Conservation (phyloP, 2,329 filamentous ascomycete genomes). For the Cladorrhinum sp. region DNA sequence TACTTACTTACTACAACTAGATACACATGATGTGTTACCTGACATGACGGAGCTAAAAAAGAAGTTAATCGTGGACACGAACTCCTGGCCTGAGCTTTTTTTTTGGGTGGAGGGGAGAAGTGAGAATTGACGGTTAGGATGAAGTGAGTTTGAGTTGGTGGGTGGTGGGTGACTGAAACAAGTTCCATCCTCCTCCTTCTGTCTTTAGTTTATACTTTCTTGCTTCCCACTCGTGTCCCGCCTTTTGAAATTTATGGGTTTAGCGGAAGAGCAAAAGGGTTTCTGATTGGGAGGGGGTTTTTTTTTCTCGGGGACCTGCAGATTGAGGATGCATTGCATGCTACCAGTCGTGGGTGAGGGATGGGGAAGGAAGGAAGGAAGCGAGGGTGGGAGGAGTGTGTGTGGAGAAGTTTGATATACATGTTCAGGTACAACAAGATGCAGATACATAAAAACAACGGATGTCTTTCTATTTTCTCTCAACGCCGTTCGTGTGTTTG, state of each 20-base stretch:
- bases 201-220: too few relatives aligned
- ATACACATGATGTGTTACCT: neutral
- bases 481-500: too few relatives aligned
- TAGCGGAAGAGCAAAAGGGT: constrained; percentile 7
- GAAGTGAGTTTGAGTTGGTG: too few relatives aligned
- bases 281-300: constrained; percentile 13
- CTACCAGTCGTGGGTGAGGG: too few relatives aligned
- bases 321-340: neutral
- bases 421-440: too few relatives aligned
- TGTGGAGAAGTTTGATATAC: too few relatives aligned
- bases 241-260: too few relatives aligned
- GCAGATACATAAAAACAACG: too few relatives aligned
- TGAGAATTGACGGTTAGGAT: too few relatives aligned
- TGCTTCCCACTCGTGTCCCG: too few relatives aligned
- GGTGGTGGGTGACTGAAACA: neutral
- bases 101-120: constrained; percentile 5
- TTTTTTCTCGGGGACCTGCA: constrained; percentile 4
- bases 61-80: constrained; percentile 30
- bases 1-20: neutral
- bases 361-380: neutral
- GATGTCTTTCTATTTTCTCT: too few relatives aligned
- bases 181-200: neutral
- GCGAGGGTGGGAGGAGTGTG: neutral
- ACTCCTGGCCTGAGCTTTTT: constrained; percentile 30
- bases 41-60: too few relatives aligned